Conservation (phyloP, 2,329 filamentous ascomycete genomes). For the Alternaria novae-zelandiae region DNA sequence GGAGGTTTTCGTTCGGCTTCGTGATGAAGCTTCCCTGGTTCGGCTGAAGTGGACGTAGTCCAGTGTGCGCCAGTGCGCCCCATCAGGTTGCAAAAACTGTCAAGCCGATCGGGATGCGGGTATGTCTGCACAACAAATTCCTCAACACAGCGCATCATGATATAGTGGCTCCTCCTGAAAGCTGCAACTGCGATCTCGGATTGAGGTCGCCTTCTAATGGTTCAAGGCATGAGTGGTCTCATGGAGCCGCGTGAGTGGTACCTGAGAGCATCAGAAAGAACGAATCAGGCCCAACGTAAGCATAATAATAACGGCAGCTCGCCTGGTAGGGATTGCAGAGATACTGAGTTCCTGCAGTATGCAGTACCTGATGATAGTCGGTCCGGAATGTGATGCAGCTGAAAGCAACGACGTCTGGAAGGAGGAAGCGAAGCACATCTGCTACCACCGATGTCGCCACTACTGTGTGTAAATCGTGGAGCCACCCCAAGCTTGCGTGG, state of each 20-base stretch:
- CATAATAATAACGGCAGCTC: not conserved
- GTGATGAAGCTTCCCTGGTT: not conserved
- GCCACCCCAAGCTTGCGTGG: not conserved
- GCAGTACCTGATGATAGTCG: not conserved
- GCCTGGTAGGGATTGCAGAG: not conserved
- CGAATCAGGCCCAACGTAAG: not conserved
- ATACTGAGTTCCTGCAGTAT: not conserved
- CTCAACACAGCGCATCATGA: not conserved
- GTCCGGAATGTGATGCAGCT: not conserved
- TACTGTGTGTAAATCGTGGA: not conserved
- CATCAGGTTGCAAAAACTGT: not conserved
- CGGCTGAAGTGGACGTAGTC: not conserved
- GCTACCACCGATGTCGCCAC: not conserved
- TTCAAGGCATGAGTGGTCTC: not conserved
- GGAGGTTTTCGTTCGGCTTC: not conserved
- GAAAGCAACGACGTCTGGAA: not conserved
- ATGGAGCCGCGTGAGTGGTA: not conserved
- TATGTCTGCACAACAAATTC: not conserved
- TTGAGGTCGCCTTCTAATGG: not conserved
- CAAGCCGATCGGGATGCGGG: not conserved
- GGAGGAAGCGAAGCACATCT: not conserved
- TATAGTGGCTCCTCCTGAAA: not conserved
- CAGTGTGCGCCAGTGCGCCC: not conserved
- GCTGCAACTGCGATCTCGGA: not conserved
- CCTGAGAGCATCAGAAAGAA: not conserved